Evolutionary conservation across 441 rosid species (phyloP), one percentile per base, ranked within the genome.

Genomic region (Sinapis alba): DNA sequence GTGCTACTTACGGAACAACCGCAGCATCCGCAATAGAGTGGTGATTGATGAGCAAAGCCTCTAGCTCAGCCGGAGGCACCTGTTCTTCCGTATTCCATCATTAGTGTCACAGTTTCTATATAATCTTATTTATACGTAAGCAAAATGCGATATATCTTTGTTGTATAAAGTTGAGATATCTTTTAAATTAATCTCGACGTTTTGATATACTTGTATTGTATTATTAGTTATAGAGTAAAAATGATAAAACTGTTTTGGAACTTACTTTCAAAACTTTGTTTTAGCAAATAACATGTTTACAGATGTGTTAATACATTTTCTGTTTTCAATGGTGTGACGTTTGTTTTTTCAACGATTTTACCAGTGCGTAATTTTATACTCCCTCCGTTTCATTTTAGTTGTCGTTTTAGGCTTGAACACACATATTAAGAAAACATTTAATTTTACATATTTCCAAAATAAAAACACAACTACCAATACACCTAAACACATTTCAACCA

Each of bases 41-140:
- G 65, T 93, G 96, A 80, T 62, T 83, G 13, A 91, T 58, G 6
- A 93, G 93, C 20, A 93, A 83, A 41, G 90, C 83, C 74, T 93
- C 98, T 12, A 93, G 88, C 83, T 93, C 98, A 7, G 97, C 98
- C 0, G 98, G 98, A 45, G 97, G 91, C 47, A 91, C 98, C 91
- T 92, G 80, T 68, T 21, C 3, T 47, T 30, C 6, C 32, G n/a
- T 27, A 23, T 60, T 65, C 26, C 24, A 19, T 26, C 50, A 47
- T 5, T 34, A 15, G 12, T 18, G 27, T 15, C 32, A 51, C 10
- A 16, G 9, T 47, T 51, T 51, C 24, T 19, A 51, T 8, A 51
- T 51, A 51, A 51, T 19, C 24, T 51, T 51, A 51, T 51, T 18
- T 51, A 19, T 61, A 24, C 16, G 63, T 59, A n/a, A 15, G 12